Conservation (phyloP, 306 rosid genomes). For the Dalbergia oliveri region DNA sequence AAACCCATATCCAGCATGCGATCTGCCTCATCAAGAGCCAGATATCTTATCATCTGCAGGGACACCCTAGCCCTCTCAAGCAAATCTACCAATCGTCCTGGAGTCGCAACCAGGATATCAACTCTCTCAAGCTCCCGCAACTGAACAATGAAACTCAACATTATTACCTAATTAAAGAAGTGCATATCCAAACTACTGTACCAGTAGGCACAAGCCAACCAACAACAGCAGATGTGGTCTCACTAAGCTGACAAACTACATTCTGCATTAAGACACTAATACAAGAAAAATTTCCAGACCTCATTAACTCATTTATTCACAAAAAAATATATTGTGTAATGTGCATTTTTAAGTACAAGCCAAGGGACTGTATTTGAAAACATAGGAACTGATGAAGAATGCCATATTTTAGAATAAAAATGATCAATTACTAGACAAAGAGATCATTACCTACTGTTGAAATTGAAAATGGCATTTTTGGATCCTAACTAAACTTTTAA, state of each 20-base stretch:
- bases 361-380: slow-evolving; percentile 8
- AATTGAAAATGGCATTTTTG: slow-evolving; percentile 17
- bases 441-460: slow-evolving; percentile 7
- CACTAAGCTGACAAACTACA: slow-evolving; percentile 18
- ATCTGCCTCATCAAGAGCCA: slow-evolving; percentile 94
- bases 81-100: slow-evolving; percentile 90
- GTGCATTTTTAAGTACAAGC: slow-evolving; percentile 27
- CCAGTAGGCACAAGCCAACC: slow-evolving; percentile 29
- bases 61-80: slow-evolving; percentile 88
- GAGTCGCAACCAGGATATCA: slow-evolving; percentile 94
- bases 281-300: slow-evolving; percentile 23
- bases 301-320: slow-evolving; percentile 24
- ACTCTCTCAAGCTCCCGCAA: slow-evolving; percentile 86
- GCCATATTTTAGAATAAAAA: slow-evolving; percentile 5
- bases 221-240: slow-evolving; percentile 23
- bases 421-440: slow-evolving; percentile 12
- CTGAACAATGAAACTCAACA: slow-evolving; percentile 50
- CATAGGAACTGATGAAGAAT: neutral
- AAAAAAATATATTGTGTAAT: neutral
- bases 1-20: slow-evolving; percentile 98
- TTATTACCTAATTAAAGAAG: slow-evolving; percentile 37
- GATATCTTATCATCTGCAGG: slow-evolving; percentile 71
- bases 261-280: slow-evolving; percentile 23
- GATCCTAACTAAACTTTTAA: neutral
- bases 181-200: slow-evolving; percentile 16